Conservation (phyloP, 2,329 filamentous ascomycete species). For the Thielaviopsis musarum region DNA sequence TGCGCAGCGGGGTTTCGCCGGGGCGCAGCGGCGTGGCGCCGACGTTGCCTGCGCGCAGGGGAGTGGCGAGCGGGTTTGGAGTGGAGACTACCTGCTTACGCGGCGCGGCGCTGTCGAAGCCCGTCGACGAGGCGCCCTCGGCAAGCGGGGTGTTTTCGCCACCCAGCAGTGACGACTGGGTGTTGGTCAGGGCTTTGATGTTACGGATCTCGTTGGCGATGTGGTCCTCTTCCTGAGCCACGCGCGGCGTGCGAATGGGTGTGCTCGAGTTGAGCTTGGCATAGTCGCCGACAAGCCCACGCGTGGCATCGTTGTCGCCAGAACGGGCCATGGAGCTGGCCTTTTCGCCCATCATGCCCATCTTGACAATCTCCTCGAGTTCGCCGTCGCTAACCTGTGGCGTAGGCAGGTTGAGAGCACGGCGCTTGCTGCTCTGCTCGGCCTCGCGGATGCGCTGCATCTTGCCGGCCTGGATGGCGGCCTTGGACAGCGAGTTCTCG, state of each 20-base stretch:
- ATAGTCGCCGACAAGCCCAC: slow-evolving; percentile 77
- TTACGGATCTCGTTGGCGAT: slow-evolving; percentile 95
- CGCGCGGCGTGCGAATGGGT: slow-evolving; percentile 82
- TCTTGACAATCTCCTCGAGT: slow-evolving; percentile 95
- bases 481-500: slow-evolving; percentile 55
- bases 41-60: slow-evolving; percentile 43
- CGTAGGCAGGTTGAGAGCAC: slow-evolving; percentile 63
- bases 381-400: slow-evolving; percentile 89
- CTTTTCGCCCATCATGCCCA: slow-evolving; percentile 84
- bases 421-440: slow-evolving; percentile 88
- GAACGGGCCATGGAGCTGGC: slow-evolving; percentile 59
- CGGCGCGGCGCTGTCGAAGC: slow-evolving; percentile 72
- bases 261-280: slow-evolving; percentile 62
- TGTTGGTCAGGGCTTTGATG: slow-evolving; percentile 79
- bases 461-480: slow-evolving; percentile 82
- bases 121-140: slow-evolving; percentile 66
- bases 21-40: slow-evolving; percentile 52
- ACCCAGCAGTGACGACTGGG: slow-evolving; percentile 80
- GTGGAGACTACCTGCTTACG: slow-evolving; percentile 71
- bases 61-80: slow-evolving; percentile 88
- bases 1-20: slow-evolving; percentile 72
- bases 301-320: slow-evolving; percentile 70
- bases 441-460: slow-evolving; percentile 90
- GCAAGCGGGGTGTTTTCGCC: slow-evolving; percentile 85
- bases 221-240: slow-evolving; percentile 81